These are phyloP conservation scores for Penicillium italicum DNA, from an alignment of 2,329 filamentous ascomycete species.

Conservation along the genomic window DNA sequence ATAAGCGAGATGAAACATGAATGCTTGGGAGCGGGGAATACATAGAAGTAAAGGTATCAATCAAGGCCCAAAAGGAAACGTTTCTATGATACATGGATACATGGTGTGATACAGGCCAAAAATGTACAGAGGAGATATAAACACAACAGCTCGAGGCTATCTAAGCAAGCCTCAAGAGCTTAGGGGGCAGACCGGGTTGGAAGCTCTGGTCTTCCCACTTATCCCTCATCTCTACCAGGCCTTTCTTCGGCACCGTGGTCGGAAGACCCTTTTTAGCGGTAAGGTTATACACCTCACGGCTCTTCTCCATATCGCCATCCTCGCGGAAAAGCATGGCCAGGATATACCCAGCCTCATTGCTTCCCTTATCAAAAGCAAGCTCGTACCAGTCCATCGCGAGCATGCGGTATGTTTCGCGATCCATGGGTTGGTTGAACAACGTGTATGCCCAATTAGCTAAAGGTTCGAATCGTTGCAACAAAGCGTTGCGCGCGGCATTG, in stretches of 20 bases:
- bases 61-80: not conserved
- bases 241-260: slow-evolving; percentile 3
- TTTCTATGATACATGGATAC: not conserved
- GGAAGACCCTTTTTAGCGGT: slow-evolving; percentile 9
- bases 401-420: slow-evolving; percentile 23
- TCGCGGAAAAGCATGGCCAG: slow-evolving; percentile 31
- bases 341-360: slow-evolving; percentile 25
- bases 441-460: not conserved
- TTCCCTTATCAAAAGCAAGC: slow-evolving; percentile 22
- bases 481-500: not conserved
- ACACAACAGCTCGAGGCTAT: not conserved
- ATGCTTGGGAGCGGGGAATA: not conserved
- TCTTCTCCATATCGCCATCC: slow-evolving; percentile 17
- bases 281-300: slow-evolving; percentile 15
- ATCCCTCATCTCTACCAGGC: slow-evolving; percentile 12
- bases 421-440: slow-evolving; percentile 17
- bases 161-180: not conserved
- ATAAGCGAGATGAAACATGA: not conserved
- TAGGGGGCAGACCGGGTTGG: not conserved
- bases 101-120: not conserved
- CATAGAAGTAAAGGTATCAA: not conserved
- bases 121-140: not conserved
- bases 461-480: not conserved
- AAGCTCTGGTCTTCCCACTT: slow-evolving; percentile 23
- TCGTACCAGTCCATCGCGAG: slow-evolving; percentile 37